These are phyloP conservation scores for Fusarium scirpi DNA, from an alignment of 2,329 filamentous ascomycete genomes.

Conservation along the genomic window DNA sequence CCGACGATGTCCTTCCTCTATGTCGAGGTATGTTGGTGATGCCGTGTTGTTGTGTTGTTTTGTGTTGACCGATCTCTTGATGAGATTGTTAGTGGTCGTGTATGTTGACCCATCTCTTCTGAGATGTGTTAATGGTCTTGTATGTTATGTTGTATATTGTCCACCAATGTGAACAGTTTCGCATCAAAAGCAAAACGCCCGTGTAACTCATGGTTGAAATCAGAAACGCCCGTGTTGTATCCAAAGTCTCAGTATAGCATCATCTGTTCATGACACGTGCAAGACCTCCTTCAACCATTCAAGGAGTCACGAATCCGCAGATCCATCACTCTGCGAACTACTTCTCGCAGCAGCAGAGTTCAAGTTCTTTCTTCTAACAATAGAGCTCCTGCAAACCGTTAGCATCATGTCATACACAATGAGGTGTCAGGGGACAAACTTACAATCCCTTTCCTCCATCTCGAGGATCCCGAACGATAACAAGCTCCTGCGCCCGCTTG, in stretches of 20 bases:
- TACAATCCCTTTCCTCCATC: constrained; percentile 41
- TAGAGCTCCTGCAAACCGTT: constrained; percentile 16
- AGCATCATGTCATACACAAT: background rate
- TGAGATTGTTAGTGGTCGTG: background rate
- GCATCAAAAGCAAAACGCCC: background rate
- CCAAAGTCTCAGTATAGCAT: background rate
- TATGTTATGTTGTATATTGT: background rate
- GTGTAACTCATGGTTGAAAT: background rate
- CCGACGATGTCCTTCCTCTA: background rate
- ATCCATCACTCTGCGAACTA: constrained; percentile 39
- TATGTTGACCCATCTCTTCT: background rate
- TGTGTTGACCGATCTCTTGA: background rate
- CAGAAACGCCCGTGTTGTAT: background rate
- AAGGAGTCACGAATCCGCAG: constrained; percentile 30
- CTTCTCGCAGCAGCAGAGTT: constrained; percentile 34
- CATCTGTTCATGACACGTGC: constrained; percentile 14
- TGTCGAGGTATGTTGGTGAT: background rate
- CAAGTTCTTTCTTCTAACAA: constrained; percentile 36
- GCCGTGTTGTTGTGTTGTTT: background rate
- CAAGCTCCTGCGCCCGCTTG: constrained; percentile 44
- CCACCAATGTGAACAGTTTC: background rate
- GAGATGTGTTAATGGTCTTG: background rate
- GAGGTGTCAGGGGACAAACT: constrained; percentile 7
- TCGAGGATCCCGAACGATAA: constrained; percentile 45
- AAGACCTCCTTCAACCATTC: constrained; percentile 8